phyloP scores from a whole-genome alignment of 2,329 filamentous ascomycete genomes.

The Whalleya microplaca region DNA sequence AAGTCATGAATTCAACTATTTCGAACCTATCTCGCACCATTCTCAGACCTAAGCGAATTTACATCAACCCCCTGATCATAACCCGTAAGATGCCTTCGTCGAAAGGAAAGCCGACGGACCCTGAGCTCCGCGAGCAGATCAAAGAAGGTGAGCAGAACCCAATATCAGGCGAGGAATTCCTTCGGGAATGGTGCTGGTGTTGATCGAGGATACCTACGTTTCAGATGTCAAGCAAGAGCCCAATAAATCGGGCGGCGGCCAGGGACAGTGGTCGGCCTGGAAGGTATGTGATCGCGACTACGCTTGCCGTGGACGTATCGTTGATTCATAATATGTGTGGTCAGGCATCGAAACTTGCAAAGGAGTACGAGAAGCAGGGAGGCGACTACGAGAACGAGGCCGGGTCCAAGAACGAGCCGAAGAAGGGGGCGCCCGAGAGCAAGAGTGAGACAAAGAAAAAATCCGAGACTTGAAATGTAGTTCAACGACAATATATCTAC shows the following conservation, averaged over 20 bases:
- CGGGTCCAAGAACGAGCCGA: conserved; percentile 43
- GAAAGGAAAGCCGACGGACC: conserved; percentile 46
- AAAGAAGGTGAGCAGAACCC: conserved; percentile 40
- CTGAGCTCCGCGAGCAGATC: conserved; percentile 43
- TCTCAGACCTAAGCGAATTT: not conserved
- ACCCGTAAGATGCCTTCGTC: conserved; percentile 40
- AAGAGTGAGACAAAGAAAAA: conserved; percentile 25
- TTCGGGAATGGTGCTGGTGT: no score
- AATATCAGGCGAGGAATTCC: not conserved
- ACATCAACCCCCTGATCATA: conserved; percentile 3
- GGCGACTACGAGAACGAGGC: conserved; percentile 46
- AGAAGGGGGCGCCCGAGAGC: conserved; percentile 26
- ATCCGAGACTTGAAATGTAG: not conserved
- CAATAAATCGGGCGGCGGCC: conserved; percentile 45
- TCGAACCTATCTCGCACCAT: not conserved
- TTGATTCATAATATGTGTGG: not conserved
- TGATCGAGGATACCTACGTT: not conserved
- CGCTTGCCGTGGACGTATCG: not conserved
- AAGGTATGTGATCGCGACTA: conserved; percentile 31
- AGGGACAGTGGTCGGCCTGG: conserved; percentile 45
- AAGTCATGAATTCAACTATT: no score
- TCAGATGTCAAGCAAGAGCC: conserved; percentile 47
- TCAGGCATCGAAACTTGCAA: conserved; percentile 43
- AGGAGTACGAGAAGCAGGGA: conserved; percentile 48
- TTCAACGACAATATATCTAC: no score